Percentiles rank a stretch among this genome's conserved stretches.
These are phyloP conservation scores for Euphrasia arctica DNA, from an alignment of 305 asterid species.

Conservation along the genomic window DNA sequence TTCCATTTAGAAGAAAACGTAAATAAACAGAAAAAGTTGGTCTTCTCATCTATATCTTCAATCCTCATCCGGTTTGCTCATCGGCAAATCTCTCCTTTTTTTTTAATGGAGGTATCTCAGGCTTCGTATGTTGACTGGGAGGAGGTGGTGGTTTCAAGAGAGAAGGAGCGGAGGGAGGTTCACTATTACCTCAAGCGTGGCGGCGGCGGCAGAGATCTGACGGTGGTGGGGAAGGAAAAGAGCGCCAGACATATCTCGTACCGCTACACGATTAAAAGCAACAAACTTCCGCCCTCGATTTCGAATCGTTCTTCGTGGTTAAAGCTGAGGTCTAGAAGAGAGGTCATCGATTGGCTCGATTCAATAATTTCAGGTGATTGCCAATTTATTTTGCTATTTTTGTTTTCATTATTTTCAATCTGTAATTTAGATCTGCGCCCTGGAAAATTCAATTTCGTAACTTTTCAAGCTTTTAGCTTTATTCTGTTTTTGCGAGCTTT, in stretches of 20 bases:
- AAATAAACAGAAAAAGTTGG: background rate
- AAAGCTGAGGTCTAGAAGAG: slow-evolving; percentile 65
- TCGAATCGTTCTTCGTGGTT: slow-evolving; percentile 36
- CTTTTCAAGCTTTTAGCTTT: background rate
- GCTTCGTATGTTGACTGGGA: slow-evolving; percentile 55
- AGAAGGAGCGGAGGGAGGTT: slow-evolving; percentile 62
- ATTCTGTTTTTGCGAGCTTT: background rate
- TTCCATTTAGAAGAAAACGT: background rate
- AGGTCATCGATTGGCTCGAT: slow-evolving; percentile 70
- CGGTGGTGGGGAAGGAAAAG: slow-evolving; percentile 70
- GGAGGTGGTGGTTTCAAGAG: slow-evolving; percentile 52
- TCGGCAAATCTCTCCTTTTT: background rate
- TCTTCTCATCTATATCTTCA: slow-evolving; percentile 10
- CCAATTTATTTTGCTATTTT: background rate
- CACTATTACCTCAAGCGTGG: slow-evolving; percentile 61
- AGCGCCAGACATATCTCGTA: slow-evolving; percentile 50
- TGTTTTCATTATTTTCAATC: background rate
- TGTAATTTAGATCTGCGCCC: background rate
- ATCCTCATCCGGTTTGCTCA: slow-evolving; percentile 22
- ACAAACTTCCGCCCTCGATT: slow-evolving; percentile 27
- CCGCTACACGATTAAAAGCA: slow-evolving; percentile 33
- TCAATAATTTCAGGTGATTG: slow-evolving; percentile 56
- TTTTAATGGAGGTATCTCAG: slow-evolving; percentile 32
- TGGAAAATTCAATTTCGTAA: too few relatives aligned
- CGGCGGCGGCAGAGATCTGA: slow-evolving; percentile 52